These are phyloP conservation scores for Russula sp. DNA, from an alignment of 768 basidiomycete genomes.

Conservation along the genomic window DNA sequence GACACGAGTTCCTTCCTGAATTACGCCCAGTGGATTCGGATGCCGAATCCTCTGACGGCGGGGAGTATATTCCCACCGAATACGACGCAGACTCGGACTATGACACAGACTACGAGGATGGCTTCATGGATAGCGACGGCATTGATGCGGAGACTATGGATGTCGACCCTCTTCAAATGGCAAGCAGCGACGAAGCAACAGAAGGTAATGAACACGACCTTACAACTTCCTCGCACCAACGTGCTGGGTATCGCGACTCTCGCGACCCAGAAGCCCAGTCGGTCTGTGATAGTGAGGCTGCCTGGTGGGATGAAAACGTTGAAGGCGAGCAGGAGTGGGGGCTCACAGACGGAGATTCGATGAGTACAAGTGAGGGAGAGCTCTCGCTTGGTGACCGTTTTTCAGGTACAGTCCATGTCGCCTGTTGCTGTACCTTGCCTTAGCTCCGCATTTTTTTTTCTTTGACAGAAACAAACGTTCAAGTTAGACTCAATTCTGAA, in stretches of 20 bases:
- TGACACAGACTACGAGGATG: conserved; percentile 28
- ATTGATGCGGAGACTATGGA: conserved; percentile 27
- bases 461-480: conserved; percentile 14
- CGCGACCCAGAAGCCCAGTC: conserved; percentile 24
- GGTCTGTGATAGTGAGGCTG: conserved; percentile 3
- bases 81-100: conserved; percentile 39
- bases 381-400: conserved; percentile 14
- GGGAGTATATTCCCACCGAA: conserved; percentile 56
- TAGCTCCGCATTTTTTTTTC: background rate
- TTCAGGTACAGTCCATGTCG: conserved; percentile 3
- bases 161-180: conserved; percentile 13
- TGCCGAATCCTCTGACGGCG: conserved; percentile 60
- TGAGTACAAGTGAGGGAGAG: conserved; percentile 24
- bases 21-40: conserved; percentile 47
- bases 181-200: conserved; percentile 31
- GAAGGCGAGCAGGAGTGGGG: conserved; percentile 20
- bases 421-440: background rate
- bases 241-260: background rate
- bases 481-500: conserved; percentile 22
- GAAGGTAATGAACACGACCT: conserved; percentile 38
- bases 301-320: conserved; percentile 16
- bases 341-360: conserved; percentile 23
- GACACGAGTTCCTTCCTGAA: conserved; percentile 53
- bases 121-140: conserved; percentile 24
- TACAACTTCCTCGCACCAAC: background rate